Percentiles rank a stretch among this genome's conserved stretches.
Evolutionary conservation across 441 rosid genomes (phyloP).

Genomic region (Biscutella auriculata): DNA sequence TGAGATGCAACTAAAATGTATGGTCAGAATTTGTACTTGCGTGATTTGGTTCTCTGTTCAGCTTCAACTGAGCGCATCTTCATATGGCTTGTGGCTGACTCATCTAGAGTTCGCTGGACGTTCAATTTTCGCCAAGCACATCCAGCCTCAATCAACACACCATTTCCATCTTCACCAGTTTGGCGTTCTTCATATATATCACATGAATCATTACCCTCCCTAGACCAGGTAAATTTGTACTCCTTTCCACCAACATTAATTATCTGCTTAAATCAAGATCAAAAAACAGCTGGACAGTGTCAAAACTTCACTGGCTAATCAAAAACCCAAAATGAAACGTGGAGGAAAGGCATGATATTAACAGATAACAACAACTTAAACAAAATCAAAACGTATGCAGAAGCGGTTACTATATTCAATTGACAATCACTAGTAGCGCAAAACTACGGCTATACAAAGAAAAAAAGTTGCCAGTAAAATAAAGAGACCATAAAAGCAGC

Average conservation of each 20-base stretch:
- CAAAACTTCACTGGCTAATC: background rate
- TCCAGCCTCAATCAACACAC: conserved; percentile 88
- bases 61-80: conserved; percentile 96
- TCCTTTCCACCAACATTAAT: conserved; percentile 91
- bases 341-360: background rate
- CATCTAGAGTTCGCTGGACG: conserved; percentile 85
- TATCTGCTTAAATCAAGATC: conserved; percentile 37
- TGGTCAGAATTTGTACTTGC: conserved; percentile 52
- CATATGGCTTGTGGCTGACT: conserved; percentile 79
- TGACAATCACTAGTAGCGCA: background rate
- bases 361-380: background rate
- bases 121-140: conserved; percentile 90
- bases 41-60: conserved; percentile 71
- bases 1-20: conserved; percentile 13
- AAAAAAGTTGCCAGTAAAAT: background rate
- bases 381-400: background rate
- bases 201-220: conserved; percentile 66
- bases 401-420: background rate
- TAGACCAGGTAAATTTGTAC: conserved; percentile 92
- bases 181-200: conserved; percentile 83
- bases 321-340: background rate
- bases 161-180: conserved; percentile 76
- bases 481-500: background rate
- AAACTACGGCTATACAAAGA: background rate
- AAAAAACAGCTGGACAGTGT: conserved; percentile 10